Conservation (phyloP, 129 eudicot genomes). For the Apium graveolens region DNA sequence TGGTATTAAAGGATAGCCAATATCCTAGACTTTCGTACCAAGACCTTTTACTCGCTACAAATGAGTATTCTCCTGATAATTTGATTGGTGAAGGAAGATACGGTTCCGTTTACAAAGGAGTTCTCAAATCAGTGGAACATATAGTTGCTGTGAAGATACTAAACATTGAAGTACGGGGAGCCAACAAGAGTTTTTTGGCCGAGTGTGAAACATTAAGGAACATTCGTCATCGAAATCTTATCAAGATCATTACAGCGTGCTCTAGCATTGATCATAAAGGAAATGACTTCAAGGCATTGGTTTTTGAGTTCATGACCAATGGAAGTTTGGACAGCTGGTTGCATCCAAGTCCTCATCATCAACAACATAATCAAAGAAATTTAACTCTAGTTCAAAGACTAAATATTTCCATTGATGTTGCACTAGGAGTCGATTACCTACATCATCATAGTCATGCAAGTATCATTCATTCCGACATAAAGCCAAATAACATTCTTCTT, state of each 20-base stretch:
- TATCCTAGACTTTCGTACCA: neutral
- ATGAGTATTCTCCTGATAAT: neutral
- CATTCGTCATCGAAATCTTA: slow-evolving; percentile 9
- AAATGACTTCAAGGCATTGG: slow-evolving; percentile 3
- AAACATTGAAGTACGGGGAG: neutral
- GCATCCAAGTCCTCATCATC: neutral
- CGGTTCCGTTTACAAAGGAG: slow-evolving; percentile 5
- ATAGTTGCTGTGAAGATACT: slow-evolving; percentile 9
- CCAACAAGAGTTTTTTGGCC: slow-evolving; percentile 6
- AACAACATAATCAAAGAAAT: neutral
- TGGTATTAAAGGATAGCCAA: neutral
- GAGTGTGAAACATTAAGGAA: slow-evolving; percentile 13
- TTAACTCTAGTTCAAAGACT: slow-evolving; percentile 8
- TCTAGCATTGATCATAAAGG: slow-evolving; percentile 1
- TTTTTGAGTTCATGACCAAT: no score
- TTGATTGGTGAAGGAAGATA: slow-evolving; percentile 2
- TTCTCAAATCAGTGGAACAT: neutral
- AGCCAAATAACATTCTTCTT: slow-evolving; percentile 27
- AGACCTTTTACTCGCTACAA: neutral
- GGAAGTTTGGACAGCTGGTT: no score
- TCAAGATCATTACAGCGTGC: neutral
- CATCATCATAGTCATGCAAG: slow-evolving; percentile 12
- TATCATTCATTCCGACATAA: slow-evolving; percentile 10
- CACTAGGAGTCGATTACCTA: slow-evolving; percentile 23
- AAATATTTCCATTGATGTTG: slow-evolving; percentile 17